Conservation (phyloP, 1,284 basidiomycete genomes). For the Cutaneotrichosporon curvatum region DNA sequence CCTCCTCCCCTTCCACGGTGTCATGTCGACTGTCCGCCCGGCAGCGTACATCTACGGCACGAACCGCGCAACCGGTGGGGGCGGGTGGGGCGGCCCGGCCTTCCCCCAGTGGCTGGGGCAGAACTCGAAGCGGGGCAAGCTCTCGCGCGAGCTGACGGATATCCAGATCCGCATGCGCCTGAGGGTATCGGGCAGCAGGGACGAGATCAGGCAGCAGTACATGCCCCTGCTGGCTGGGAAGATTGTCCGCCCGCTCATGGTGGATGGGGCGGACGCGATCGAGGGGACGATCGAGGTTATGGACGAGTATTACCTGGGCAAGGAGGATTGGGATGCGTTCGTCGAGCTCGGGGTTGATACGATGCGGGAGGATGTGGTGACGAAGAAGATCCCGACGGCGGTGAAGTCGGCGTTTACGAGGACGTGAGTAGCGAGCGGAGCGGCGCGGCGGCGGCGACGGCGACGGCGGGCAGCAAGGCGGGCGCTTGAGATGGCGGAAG, state of each 20-base stretch:
- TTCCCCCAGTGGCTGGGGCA: conserved; percentile 97
- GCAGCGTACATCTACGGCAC: conserved; percentile 72
- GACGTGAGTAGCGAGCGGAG: conserved; percentile 58
- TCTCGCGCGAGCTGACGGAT: conserved; percentile 73
- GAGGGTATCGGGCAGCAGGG: conserved; percentile 78
- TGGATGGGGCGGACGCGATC: conserved; percentile 61
- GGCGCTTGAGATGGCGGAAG: too few relatives aligned
- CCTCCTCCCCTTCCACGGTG: conserved; percentile 86
- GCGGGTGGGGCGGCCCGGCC: conserved; percentile 59
- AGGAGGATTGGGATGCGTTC: conserved; percentile 93
- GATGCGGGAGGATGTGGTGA: conserved; percentile 61
- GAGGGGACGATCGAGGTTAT: conserved; percentile 75
- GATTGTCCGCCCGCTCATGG: conserved; percentile 68
- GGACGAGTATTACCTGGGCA: conserved; percentile 89
- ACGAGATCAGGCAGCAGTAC: conserved; percentile 85
- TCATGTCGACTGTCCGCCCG: conserved; percentile 79
- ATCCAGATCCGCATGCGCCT: conserved; percentile 93
- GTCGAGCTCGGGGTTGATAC: conserved; percentile 86
- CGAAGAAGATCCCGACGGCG: conserved; percentile 75
- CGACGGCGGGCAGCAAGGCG: too few relatives aligned
- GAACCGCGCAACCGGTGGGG: conserved; percentile 23
- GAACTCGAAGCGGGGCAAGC: conserved; percentile 85
- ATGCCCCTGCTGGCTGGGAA: conserved; percentile 74
- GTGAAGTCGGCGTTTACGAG: conserved; percentile 80
- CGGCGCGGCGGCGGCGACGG: too few relatives aligned